A percentile compares a stretch with the other conserved stretches of the same genome.
phyloP scores from a whole-genome alignment of 202 grass and related monocot genomes.

The Schoenoplectus triqueter region DNA sequence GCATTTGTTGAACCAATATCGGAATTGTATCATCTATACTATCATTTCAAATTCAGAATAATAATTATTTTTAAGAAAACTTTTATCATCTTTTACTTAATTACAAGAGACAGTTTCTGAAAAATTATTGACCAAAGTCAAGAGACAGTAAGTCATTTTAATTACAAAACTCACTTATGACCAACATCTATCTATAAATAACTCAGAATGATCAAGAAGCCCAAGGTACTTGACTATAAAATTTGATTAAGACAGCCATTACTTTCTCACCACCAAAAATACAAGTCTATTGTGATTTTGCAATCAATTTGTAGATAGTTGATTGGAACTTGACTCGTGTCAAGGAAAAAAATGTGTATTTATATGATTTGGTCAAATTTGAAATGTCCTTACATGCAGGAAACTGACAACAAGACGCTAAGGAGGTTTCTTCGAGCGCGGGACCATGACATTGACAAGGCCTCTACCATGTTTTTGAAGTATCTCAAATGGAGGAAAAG shows the following conservation, averaged over 20 bases:
- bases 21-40: not conserved
- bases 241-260: not conserved
- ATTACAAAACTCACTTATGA: not conserved
- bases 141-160: not conserved
- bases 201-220: not conserved
- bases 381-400: constrained; percentile 41
- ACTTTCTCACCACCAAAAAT: not conserved
- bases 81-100: not conserved
- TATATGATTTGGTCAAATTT: not conserved
- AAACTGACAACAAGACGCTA: constrained; percentile 55
- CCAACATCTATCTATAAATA: not conserved
- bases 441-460: constrained; percentile 57
- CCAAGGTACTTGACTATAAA: not conserved
- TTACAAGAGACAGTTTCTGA: not conserved
- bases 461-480: constrained; percentile 55
- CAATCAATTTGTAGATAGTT: not conserved
- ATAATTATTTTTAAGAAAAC: not conserved
- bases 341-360: not conserved
- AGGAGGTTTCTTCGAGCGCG: constrained; percentile 70
- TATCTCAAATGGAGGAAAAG: constrained; percentile 68
- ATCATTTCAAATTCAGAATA: not conserved
- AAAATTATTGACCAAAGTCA: not conserved
- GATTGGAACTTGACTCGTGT: not conserved
- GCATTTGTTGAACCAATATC: too few species aligned
- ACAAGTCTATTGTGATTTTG: not conserved